Evolutionary conservation across 2,329 filamentous ascomycete species (phyloP).

Genomic region (Fusarium pininemorale): DNA sequence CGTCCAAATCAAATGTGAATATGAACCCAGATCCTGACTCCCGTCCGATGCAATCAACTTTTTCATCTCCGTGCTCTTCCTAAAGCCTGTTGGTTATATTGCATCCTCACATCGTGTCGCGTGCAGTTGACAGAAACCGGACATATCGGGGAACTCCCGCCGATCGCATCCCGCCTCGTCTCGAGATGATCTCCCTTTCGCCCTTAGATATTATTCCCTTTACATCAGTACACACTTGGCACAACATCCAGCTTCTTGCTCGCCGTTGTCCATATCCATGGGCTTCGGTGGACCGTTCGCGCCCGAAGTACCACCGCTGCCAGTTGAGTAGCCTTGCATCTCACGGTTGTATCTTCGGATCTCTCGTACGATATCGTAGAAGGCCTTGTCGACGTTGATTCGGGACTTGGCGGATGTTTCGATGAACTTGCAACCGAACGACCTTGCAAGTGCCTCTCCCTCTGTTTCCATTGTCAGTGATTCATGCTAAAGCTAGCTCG

Average conservation of each 20-base stretch:
- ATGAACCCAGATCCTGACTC: conserved; percentile 51
- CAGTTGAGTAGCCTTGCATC: conserved; percentile 86
- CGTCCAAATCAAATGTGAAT: conserved; percentile 38
- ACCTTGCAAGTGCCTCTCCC: conserved; percentile 84
- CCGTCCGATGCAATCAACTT: conserved; percentile 50
- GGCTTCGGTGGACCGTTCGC: conserved; percentile 71
- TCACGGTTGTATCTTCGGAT: conserved; percentile 99
- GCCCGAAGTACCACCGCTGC: conserved; percentile 71
- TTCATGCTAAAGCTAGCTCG: neutral
- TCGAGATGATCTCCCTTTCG: conserved; percentile 22
- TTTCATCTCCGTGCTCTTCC: conserved; percentile 32
- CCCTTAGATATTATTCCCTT: conserved; percentile 41
- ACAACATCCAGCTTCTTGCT: conserved; percentile 80
- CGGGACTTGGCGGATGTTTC: conserved; percentile 98
- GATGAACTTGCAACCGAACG: conserved; percentile 97
- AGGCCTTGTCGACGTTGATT: conserved; percentile 98
- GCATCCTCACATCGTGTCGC: conserved; percentile 32
- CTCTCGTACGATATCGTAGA: conserved; percentile 97
- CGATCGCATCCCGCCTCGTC: conserved; percentile 12
- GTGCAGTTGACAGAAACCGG: conserved; percentile 14
- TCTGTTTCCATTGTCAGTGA: conserved; percentile 63
- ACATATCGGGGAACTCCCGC: conserved; percentile 17
- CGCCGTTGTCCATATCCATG: conserved; percentile 80
- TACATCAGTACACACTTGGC: conserved; percentile 90
- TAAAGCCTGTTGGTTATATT: conserved; percentile 29